Conservation (phyloP, 768 basidiomycete genomes). For the Scleroderma bovista region DNA sequence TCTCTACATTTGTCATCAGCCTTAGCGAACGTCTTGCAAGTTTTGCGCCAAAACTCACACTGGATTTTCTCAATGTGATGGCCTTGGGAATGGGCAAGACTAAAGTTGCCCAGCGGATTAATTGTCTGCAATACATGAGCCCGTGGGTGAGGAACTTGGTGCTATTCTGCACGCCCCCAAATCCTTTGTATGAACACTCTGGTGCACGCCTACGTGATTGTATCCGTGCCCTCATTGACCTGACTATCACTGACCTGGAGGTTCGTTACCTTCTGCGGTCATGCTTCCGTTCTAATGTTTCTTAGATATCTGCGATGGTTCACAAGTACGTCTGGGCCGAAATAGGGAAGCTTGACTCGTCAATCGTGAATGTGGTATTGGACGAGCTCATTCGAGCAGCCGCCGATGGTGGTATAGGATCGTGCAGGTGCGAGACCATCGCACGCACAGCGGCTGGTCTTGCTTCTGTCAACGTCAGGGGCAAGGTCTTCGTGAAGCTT, state of each 20-base stretch:
- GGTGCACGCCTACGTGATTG: conserved; percentile 76
- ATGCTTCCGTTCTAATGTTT: conserved; percentile 3
- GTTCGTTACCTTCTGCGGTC: conserved; percentile 33
- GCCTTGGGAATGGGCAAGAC: conserved; percentile 54
- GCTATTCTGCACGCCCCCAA: conserved; percentile 63
- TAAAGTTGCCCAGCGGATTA: conserved; percentile 49
- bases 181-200: conserved; percentile 62
- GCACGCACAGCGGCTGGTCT: conserved; percentile 68
- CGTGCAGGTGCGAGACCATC: conserved; percentile 68
- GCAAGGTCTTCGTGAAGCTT: conserved; percentile 69
- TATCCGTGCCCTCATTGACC: conserved; percentile 70
- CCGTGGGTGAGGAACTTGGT: conserved; percentile 87
- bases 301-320: conserved; percentile 56
- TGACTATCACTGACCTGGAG: conserved; percentile 68
- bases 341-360: conserved; percentile 62
- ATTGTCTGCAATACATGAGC: conserved; percentile 74
- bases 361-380: conserved; percentile 64
- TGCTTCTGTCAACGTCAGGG: conserved; percentile 73
- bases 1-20: conserved; percentile 52
- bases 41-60: conserved; percentile 75
- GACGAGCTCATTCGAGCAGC: conserved; percentile 80
- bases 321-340: conserved; percentile 78
- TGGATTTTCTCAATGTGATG: conserved; percentile 89
- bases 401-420: conserved; percentile 77
- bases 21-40: conserved; percentile 69